Percentiles rank a stretch among this genome's conserved stretches.
These are phyloP conservation scores for Fusarium sp. DNA, from an alignment of 2,329 filamentous ascomycete species.

Conservation along the genomic window DNA sequence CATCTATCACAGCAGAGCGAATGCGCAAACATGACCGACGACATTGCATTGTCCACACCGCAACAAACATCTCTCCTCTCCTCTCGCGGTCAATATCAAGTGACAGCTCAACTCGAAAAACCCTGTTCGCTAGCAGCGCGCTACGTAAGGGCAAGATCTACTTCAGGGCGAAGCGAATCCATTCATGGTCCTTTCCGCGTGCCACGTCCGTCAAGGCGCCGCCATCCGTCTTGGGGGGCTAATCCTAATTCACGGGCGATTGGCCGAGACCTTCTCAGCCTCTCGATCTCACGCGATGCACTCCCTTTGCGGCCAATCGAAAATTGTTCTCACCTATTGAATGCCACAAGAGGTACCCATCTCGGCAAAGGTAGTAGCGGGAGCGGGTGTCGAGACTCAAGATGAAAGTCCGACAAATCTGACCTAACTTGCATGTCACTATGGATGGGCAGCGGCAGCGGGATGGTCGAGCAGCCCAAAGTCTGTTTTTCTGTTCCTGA, in stretches of 20 bases:
- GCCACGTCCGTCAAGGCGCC: constrained; percentile 25
- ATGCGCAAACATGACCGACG: background rate
- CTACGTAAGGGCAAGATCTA: constrained; percentile 2
- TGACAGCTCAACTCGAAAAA: constrained; percentile 8
- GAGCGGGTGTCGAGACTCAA: constrained; percentile 7
- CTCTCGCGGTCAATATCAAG: background rate
- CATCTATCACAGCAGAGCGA: constrained; percentile 3
- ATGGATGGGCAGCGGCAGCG: constrained; percentile 13
- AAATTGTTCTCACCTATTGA: background rate
- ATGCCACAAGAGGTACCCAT: constrained; percentile 3
- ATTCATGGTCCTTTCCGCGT: constrained; percentile 4
- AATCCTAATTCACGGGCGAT: constrained; percentile 7
- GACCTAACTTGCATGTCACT: constrained; percentile 19
- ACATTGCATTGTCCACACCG: constrained; percentile 13
- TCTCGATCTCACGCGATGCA: constrained; percentile 1
- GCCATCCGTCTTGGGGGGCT: constrained; percentile 14
- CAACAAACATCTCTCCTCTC: background rate
- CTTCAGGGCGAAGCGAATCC: constrained; percentile 23
- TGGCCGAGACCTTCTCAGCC: constrained; percentile 20
- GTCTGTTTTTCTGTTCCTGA: constrained; percentile 3
- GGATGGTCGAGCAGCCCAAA: constrained; percentile 3
- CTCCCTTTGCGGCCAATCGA: constrained; percentile 4
- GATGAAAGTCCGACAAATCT: constrained; percentile 13
- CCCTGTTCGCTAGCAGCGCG: background rate
- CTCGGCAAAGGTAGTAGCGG: constrained; percentile 5